Conservation (phyloP, 768 basidiomycete species). For the Boletellus ananas region DNA sequence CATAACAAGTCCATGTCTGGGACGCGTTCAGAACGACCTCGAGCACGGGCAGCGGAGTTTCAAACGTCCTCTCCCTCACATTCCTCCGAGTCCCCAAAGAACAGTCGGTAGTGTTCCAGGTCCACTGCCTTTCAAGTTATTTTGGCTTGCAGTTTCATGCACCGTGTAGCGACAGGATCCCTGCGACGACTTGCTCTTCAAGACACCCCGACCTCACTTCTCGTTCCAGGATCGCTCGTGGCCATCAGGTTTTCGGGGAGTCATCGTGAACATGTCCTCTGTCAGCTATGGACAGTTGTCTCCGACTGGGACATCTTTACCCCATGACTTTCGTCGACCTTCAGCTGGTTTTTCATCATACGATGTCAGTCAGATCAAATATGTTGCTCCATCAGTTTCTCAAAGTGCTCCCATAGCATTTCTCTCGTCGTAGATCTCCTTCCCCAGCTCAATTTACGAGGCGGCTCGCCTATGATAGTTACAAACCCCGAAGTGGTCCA, state of each 20-base stretch:
- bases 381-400: conserved; percentile 13
- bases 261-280: conserved; percentile 22
- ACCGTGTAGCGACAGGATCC: not conserved
- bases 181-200: conserved; percentile 2
- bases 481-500: conserved; percentile 40
- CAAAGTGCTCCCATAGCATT: conserved; percentile 23
- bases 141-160: conserved; percentile 6
- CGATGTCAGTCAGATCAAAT: conserved; percentile 32
- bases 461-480: conserved; percentile 48
- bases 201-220: conserved; percentile 4
- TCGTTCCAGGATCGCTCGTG: conserved; percentile 3
- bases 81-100: conserved; percentile 12
- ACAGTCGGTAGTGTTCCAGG: conserved; percentile 7
- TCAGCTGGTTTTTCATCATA: conserved; percentile 21
- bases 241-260: conserved; percentile 3
- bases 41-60: conserved; percentile 30
- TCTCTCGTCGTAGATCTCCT: conserved; percentile 42
- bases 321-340: conserved; percentile 29
- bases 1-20: conserved; percentile 19
- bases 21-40: conserved; percentile 8
- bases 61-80: conserved; percentile 25
- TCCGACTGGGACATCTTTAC: conserved; percentile 22
- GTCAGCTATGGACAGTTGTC: conserved; percentile 26
- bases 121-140: not conserved
- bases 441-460: conserved; percentile 48